Percentiles rank a stretch among this genome's conserved stretches.
These are phyloP conservation scores for Penicillium sp. DNA, from an alignment of 2,329 filamentous ascomycete species.

Conservation along the genomic window DNA sequence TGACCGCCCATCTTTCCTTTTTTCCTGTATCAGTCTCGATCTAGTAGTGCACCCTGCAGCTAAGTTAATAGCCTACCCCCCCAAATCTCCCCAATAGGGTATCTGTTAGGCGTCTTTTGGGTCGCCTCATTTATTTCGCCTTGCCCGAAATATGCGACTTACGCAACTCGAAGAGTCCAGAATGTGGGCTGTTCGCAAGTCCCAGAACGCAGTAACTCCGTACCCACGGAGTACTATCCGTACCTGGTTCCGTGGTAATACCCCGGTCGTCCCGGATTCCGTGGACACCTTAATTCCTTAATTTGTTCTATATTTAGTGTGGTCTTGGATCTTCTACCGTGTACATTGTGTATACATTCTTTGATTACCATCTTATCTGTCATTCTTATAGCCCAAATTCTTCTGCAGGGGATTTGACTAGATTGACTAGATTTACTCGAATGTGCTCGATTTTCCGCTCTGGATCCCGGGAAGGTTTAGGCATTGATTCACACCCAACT, in stretches of 20 bases:
- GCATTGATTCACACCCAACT: slow-evolving; percentile 6
- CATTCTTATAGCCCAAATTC: neutral
- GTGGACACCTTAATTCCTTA: neutral
- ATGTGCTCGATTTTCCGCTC: neutral
- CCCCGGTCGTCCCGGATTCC: neutral
- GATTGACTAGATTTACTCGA: neutral
- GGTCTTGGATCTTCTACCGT: neutral
- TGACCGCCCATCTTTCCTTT: slow-evolving; percentile 1
- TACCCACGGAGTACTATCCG: neutral
- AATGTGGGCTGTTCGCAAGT: neutral
- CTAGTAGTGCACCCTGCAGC: slow-evolving; percentile 2
- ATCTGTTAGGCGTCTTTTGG: neutral
- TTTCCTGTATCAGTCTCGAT: slow-evolving; percentile 6
- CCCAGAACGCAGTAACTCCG: neutral
- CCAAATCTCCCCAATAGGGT: neutral
- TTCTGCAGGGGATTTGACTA: neutral
- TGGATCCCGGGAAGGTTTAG: neutral
- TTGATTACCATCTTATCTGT: neutral
- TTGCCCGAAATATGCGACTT: neutral
- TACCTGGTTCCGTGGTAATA: neutral
- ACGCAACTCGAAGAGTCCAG: neutral
- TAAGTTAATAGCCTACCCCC: neutral
- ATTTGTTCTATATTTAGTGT: neutral
- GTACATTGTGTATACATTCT: neutral
- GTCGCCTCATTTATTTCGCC: slow-evolving; percentile 6